Conservation (phyloP, 1,284 basidiomycete genomes). For the Hymenochaete sp. region DNA sequence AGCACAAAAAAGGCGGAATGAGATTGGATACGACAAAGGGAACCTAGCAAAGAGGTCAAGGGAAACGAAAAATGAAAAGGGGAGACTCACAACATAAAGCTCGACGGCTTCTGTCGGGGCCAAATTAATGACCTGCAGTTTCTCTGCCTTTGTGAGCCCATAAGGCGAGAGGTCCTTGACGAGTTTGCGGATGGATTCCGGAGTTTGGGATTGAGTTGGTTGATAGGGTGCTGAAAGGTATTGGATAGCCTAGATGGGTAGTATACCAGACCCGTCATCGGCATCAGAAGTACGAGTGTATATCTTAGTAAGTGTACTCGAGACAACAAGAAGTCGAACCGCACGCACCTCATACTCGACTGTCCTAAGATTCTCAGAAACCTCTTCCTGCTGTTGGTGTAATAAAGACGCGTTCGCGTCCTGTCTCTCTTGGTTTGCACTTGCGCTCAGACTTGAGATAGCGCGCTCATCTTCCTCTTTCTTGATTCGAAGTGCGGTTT, state of each 20-base stretch:
- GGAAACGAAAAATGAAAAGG: not conserved
- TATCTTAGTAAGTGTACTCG: slow-evolving; percentile 4
- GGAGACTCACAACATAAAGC: slow-evolving; percentile 72
- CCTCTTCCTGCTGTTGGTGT: slow-evolving; percentile 32
- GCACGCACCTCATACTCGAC: slow-evolving; percentile 76
- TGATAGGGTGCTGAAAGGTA: slow-evolving; percentile 71
- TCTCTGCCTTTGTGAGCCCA: slow-evolving; percentile 82
- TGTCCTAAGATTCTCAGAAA: slow-evolving; percentile 77
- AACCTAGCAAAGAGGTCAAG: no score
- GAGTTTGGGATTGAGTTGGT: slow-evolving; percentile 60
- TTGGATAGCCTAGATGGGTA: slow-evolving; percentile 56
- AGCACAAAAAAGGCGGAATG: no score
- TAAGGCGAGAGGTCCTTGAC: slow-evolving; percentile 60
- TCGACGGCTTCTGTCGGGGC: slow-evolving; percentile 78
- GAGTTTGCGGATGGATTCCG: slow-evolving; percentile 56
- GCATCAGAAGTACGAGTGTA: not conserved
- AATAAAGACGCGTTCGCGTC: slow-evolving; percentile 23
- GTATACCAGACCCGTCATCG: slow-evolving; percentile 4
- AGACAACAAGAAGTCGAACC: not conserved
- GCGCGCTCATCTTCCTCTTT: slow-evolving; percentile 50
- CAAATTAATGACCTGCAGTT: slow-evolving; percentile 84
- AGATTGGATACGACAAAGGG: no score
- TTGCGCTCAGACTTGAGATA: slow-evolving; percentile 25
- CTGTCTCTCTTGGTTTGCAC: slow-evolving; percentile 17
- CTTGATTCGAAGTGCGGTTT: slow-evolving; percentile 56